Evolutionary conservation across 1,139 yeast genomes (phyloP), one percentile per base, ranked within the genome.

Genomic region (Kodamaea suecica): DNA sequence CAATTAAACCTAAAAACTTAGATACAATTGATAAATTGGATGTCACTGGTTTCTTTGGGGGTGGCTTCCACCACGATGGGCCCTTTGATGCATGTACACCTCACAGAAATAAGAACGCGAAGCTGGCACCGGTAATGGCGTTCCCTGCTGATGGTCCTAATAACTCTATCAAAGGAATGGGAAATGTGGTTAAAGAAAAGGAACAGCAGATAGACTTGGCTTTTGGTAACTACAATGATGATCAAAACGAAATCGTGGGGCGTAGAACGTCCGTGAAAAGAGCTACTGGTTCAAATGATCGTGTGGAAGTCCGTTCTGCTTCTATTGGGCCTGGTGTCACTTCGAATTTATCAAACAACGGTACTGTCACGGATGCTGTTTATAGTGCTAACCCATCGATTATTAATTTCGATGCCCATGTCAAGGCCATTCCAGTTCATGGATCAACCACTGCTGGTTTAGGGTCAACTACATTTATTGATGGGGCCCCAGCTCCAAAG

Each of bases 31-130:
- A 92, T 63, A 85, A 84, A 60, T 70, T 92, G 48, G 98, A 92
- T 57, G 97, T 90, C 25, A 88, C 97, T 5, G 97, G 95, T 1
- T 73, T 92, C 45, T 90, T 85, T 56, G 97, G 97, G n/a, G 82
- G 86, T 29, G 86, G 92, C 1, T 92, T 92, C 72, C 98, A 92
- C 60, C 98, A 92, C 59, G 98, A 92, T 61, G 98, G 98, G 10
- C 98, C 98, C 12, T 92, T 92, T 59, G 98, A 92, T 59, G 98
- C 98, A 2, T 90, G 97, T 61, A 84, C 95, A 4, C 97, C 98
- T 5, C 95, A 86, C 59, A 80, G 97, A 58, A 92, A 92, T 63
- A 85, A 84, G 62, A 76, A 84, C 55, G 66, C 66, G 19, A 82
- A 79, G 55, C 79, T 78, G 28, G 95, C 97, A 0, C 98, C 98